A percentile compares a stretch with the other conserved stretches of the same genome.
Evolutionary conservation across 306 rosid species (phyloP).

Genomic region (Macrotyloma uniflorum): DNA sequence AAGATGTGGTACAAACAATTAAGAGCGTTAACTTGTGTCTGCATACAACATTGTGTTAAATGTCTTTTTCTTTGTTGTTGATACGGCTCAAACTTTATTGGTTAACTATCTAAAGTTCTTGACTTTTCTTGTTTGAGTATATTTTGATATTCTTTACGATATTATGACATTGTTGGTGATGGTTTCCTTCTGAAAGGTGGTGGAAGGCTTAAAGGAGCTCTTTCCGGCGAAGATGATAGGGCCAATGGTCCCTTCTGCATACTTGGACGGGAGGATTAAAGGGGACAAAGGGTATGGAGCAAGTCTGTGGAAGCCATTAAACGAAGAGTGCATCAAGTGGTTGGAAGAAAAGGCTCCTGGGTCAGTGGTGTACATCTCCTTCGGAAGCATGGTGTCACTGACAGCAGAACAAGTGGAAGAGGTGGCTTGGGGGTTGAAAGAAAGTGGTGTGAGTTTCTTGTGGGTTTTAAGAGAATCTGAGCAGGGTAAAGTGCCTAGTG

Average conservation of each 20-base stretch:
- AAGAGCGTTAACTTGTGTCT: neutral
- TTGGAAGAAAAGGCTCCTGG: slow-evolving; percentile 45
- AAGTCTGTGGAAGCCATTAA: slow-evolving; percentile 51
- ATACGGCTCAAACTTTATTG: neutral
- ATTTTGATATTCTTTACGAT: neutral
- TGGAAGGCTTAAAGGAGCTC: slow-evolving; percentile 26
- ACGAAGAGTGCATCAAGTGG: slow-evolving; percentile 51
- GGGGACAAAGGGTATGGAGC: slow-evolving; percentile 61
- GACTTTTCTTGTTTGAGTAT: neutral
- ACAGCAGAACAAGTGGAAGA: slow-evolving; percentile 45
- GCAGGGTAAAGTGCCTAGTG: slow-evolving; percentile 42
- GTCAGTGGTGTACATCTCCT: slow-evolving; percentile 52
- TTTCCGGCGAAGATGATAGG: slow-evolving; percentile 57
- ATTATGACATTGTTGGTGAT: slow-evolving; percentile 8
- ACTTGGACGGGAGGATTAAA: slow-evolving; percentile 52
- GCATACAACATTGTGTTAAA: neutral
- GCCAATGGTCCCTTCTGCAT: slow-evolving; percentile 59
- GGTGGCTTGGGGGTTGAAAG: slow-evolving; percentile 47
- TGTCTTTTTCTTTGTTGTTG: neutral
- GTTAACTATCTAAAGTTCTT: neutral
- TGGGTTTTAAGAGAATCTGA: slow-evolving; percentile 58
- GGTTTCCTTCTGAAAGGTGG: slow-evolving; percentile 31
- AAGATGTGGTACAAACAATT: neutral
- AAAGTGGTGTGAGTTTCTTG: slow-evolving; percentile 46
- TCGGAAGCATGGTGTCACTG: slow-evolving; percentile 62